Evolutionary conservation across 768 basidiomycete species (phyloP), one percentile per base, ranked within the genome.

Genomic region (Pleurotus djamor): DNA sequence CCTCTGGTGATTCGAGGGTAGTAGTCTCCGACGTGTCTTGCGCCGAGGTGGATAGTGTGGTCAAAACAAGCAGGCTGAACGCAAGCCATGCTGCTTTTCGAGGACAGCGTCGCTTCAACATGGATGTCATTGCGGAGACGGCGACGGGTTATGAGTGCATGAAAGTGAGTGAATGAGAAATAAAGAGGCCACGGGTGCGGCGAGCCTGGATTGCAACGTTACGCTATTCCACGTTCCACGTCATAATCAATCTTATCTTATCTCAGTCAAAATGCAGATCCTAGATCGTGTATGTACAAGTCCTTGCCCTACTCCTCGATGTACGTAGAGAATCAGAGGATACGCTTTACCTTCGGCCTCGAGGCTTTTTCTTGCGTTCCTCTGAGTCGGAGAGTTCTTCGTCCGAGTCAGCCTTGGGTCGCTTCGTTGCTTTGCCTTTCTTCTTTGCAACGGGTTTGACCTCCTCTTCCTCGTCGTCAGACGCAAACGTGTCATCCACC

Each of bases 51-150:
- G 80, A 73, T 47, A 79, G 68, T 32, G 74, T 76, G 43, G 80
- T 72, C 21, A 86, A 68, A 57, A 80, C 81, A 63, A 85, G 72
- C 63, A 87, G 76, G 59, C 81, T 83, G 71, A 86, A 84, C 51
- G 83, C 83, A 48, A 87, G 69, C 85, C 86, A 87, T 49, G 79
- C 73, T 48, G 82, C 82, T 65, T 80, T 82, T 64, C 76, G 68
- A 58, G 74, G 69, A 63, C 67, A 73, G 17, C 48, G 36, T 48
- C 57, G 58, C 35, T 59, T 63, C 17, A 48, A 44, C 57, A 17
- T 48, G 14, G 48, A 51, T 52, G 48, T 37, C 32, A 52, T 59
- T 51, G 16, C n/a, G 8, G 16, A 52, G 51, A 36, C 14, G 14
- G 34, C 16, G 41, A 12, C 5, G 37, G 17, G 54, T 14, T 17